phyloP scores from a whole-genome alignment of 805 yeast species.

The Dipodascopsis tothii region DNA sequence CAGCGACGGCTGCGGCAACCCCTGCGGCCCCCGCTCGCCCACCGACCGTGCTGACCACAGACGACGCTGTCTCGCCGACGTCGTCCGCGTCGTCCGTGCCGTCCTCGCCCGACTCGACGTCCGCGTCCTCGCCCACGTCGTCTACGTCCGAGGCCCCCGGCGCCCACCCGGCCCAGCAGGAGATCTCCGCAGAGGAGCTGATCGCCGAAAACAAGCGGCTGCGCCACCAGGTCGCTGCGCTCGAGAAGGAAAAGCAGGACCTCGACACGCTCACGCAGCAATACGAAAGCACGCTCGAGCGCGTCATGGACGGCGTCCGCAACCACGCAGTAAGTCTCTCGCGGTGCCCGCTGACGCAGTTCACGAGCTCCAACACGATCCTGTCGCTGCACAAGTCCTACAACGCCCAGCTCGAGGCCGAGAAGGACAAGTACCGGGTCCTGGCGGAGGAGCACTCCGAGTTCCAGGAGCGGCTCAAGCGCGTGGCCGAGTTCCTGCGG shows the following conservation, averaged over 20 bases:
- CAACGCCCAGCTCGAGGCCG: constrained; percentile 6
- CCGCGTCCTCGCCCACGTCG: too few relatives aligned
- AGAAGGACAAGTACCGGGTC: constrained; percentile 7
- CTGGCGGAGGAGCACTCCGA: constrained; percentile 6
- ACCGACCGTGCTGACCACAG: too few relatives aligned
- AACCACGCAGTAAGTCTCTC: constrained; percentile 10
- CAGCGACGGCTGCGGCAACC: not conserved
- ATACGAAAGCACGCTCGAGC: constrained; percentile 14
- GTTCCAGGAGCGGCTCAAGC: constrained; percentile 9
- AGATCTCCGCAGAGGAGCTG: too few relatives aligned
- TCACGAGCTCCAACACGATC: not conserved
- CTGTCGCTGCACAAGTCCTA: constrained; percentile 9
- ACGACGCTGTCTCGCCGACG: too few relatives aligned
- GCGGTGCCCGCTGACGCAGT: not conserved
- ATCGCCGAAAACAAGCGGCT: constrained; percentile 8
- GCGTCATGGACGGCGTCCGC: constrained; percentile 16
- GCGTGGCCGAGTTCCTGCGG: constrained; percentile 8
- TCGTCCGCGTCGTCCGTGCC: too few relatives aligned
- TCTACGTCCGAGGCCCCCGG: too few relatives aligned
- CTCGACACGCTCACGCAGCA: constrained; percentile 17
- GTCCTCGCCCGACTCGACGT: too few relatives aligned
- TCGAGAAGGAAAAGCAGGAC: constrained; percentile 15
- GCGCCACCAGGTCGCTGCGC: constrained; percentile 4
- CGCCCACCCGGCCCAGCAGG: too few relatives aligned
- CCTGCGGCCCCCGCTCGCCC: not conserved